Evolutionary conservation across 2,329 filamentous ascomycete species (phyloP).

Genomic region (Neonectria coccinea): DNA sequence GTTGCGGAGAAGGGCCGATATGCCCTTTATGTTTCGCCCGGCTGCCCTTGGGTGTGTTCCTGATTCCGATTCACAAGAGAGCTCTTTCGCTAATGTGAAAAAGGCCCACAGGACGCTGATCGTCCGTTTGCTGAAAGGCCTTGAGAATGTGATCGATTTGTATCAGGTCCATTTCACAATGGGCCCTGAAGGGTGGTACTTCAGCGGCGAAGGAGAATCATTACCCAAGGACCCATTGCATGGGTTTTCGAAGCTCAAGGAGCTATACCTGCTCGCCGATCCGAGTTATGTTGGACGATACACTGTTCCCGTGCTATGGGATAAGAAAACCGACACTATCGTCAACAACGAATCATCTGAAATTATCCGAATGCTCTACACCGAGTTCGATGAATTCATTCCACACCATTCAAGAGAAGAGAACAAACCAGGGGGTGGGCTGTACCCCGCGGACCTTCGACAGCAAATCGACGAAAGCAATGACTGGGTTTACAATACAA

Average conservation of each 20-base stretch:
- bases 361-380: constrained; percentile 86
- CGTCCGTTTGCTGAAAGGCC: constrained; percentile 77
- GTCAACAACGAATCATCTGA: constrained; percentile 88
- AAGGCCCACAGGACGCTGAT: constrained; percentile 80
- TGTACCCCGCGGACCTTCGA: constrained; percentile 67
- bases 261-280: constrained; percentile 78
- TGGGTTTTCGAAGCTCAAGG: constrained; percentile 72
- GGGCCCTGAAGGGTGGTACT: constrained; percentile 67
- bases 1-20: constrained; percentile 71
- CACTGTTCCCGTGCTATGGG: constrained; percentile 80
- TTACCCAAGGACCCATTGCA: constrained; percentile 71
- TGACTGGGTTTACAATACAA: constrained; percentile 71
- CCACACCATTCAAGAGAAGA: constrained; percentile 64
- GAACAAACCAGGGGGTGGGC: constrained; percentile 62
- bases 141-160: constrained; percentile 75
- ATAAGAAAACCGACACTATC: constrained; percentile 75
- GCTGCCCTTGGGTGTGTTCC: constrained; percentile 70
- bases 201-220: constrained; percentile 58
- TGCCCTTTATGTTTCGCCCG: constrained; percentile 69
- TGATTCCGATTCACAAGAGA: rapidly evolving
- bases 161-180: constrained; percentile 78
- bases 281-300: constrained; percentile 76
- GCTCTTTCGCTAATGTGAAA: background rate
- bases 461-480: constrained; percentile 73
- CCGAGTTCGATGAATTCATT: constrained; percentile 74